Percentiles rank a stretch among this genome's conserved stretches.
phyloP scores from a whole-genome alignment of 2,329 filamentous ascomycete species.

The Clarireedia monteithiana region DNA sequence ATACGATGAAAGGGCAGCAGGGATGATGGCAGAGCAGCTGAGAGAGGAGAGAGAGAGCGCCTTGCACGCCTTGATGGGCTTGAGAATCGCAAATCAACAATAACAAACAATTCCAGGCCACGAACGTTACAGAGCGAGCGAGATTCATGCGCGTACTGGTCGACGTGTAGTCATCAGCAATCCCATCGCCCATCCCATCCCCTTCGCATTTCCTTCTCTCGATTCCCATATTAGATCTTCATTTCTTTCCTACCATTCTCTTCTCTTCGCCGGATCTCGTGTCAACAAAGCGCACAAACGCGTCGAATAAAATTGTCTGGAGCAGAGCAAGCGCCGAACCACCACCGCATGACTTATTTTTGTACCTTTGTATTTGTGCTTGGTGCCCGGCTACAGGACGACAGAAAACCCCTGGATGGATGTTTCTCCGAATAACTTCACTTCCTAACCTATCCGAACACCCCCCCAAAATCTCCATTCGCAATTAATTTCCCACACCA shows the following conservation, averaged over 20 bases:
- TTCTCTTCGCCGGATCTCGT: background rate
- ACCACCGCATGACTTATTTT: constrained; percentile 1
- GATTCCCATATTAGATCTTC: no score
- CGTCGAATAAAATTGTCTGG: background rate
- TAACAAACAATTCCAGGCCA: no score
- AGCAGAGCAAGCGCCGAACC: background rate
- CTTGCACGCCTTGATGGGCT: no score
- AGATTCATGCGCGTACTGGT: background rate
- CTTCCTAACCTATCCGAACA: background rate
- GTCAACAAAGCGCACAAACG: background rate
- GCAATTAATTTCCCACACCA: background rate
- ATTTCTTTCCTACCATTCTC: no score
- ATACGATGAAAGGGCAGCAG: background rate
- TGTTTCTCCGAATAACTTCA: constrained; percentile 11
- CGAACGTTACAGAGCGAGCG: background rate
- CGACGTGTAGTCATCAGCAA: background rate
- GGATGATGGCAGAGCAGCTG: background rate
- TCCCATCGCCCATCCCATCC: no score
- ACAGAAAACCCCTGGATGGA: constrained; percentile 8
- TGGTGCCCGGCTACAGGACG: background rate
- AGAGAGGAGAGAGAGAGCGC: no score
- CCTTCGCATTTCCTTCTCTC: background rate
- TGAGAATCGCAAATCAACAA: no score
- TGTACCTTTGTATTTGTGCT: background rate
- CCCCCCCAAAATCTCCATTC: background rate